Conservation (phyloP, 805 yeast genomes). For the Metschnikowia reukaufii region DNA sequence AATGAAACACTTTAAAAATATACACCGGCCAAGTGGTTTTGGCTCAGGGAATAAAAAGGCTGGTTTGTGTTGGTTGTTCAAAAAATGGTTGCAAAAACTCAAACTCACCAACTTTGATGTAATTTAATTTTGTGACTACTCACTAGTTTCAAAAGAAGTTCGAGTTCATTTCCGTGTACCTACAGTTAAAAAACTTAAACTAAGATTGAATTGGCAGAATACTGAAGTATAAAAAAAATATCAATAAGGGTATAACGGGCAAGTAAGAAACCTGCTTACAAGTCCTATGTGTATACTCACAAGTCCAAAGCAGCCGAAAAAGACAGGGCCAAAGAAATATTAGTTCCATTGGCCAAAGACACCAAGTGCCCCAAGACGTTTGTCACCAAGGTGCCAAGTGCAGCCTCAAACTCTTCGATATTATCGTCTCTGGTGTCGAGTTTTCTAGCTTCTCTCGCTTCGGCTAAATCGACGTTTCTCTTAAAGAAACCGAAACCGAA, state of each 20-base stretch:
- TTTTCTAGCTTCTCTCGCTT: neutral
- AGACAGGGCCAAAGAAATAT: slow-evolving; percentile 10
- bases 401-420: slow-evolving; percentile 1
- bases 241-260: neutral
- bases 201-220: neutral
- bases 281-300: too few relatives aligned
- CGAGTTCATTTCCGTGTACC: too few relatives aligned
- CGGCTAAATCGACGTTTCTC: slow-evolving; percentile 8
- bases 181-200: too few relatives aligned
- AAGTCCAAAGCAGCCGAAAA: slow-evolving; percentile 6
- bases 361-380: slow-evolving; percentile 8
- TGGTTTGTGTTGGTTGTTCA: too few relatives aligned
- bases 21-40: too few relatives aligned
- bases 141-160: too few relatives aligned
- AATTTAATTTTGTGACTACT: too few relatives aligned
- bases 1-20: too few relatives aligned
- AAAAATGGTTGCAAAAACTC: too few relatives aligned
- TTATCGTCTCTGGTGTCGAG: neutral
- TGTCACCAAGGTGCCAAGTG: slow-evolving; percentile 8
- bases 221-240: neutral
- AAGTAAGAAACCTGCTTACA: slow-evolving; percentile 4
- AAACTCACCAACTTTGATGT: too few relatives aligned
- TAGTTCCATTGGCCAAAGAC: slow-evolving; percentile 9
- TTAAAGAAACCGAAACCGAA: neutral
- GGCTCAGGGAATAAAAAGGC: too few relatives aligned